Evolutionary conservation across 2,329 filamentous ascomycete species (phyloP), one percentile per base, ranked within the genome.

Genomic region (Epichloe aotearoae): DNA sequence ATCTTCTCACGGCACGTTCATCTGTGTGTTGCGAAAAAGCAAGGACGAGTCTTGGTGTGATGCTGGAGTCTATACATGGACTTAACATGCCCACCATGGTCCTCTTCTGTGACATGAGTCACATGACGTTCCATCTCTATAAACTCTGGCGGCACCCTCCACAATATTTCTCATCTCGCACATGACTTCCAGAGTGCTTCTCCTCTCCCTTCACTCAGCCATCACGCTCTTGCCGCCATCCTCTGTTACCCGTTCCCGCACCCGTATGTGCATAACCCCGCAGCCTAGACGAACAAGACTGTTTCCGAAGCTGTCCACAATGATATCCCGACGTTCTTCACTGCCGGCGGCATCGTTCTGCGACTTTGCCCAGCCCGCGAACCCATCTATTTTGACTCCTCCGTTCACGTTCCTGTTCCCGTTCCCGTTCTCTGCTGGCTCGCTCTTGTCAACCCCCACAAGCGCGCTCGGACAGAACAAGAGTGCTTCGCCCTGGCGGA

Each of bases 181-280:
- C 20, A 20, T 20, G 20, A 20, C 20, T 20, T 20, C 20, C 20
- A 20, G 23, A 26, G 23, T 26, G 23, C 20, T 30, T 30, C 36
- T 14, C 15, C 15, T 38, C 36, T 14, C 15, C 8, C n/a, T 20
- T 53, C 44, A 65, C 3, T 14, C 46, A 14, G 73, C 71, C 68
- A 74, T 70, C 45, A 75, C 64, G 5, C 70, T 73, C 33, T 56
- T 56, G 0, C 73, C 73, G 0, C 73, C 72, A 54, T 75, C 73
- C 6, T 57, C 56, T 0, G 72, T 75, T 10, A 73, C 61, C 0
- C 73, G 64, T 20, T 63, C 62, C 5, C 72, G 61, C 20, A 75
- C 59, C 1, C 64, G 58, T 5, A 74, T 62, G 51, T 68, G 67
- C 47, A 75, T 51, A 4, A 71, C 61, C 1, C 65, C 62, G 46